Evolutionary conservation across 2,329 filamentous ascomycete species (phyloP).

Genomic region (Penicillium psychrosexuale): DNA sequence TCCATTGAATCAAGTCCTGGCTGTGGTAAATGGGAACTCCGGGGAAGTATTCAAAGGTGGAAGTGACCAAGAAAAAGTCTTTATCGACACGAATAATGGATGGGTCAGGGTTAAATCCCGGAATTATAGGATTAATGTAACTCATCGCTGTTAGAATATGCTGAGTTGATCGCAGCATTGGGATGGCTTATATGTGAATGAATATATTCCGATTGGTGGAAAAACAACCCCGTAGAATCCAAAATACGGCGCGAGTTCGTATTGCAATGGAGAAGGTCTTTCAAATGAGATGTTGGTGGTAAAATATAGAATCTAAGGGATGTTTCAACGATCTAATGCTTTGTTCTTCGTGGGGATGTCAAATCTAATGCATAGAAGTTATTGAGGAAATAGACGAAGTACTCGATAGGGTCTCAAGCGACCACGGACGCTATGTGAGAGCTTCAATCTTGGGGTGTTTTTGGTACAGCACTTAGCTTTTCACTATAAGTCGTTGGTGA

Average conservation of each 20-base stretch:
- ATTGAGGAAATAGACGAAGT: background rate
- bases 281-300: background rate
- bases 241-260: background rate
- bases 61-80: conserved; percentile 60
- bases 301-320: background rate
- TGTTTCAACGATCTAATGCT: background rate
- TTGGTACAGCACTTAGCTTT: background rate
- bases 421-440: background rate
- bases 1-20: conserved; percentile 45
- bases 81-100: conserved; percentile 51
- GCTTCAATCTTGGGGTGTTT: background rate
- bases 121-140: conserved; percentile 51
- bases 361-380: background rate
- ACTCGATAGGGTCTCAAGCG: too few species aligned
- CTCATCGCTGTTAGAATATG: conserved; percentile 10
- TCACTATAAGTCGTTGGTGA: background rate
- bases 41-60: conserved; percentile 62
- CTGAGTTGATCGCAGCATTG: background rate
- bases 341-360: background rate
- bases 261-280: background rate
- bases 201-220: conserved; percentile 7
- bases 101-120: conserved; percentile 62
- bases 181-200: background rate
- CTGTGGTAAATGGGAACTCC: conserved; percentile 61
- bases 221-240: background rate